These are phyloP conservation scores for Wilcoxina mikolae DNA, from an alignment of 495 filamentous ascomycete genomes.

Conservation along the genomic window DNA sequence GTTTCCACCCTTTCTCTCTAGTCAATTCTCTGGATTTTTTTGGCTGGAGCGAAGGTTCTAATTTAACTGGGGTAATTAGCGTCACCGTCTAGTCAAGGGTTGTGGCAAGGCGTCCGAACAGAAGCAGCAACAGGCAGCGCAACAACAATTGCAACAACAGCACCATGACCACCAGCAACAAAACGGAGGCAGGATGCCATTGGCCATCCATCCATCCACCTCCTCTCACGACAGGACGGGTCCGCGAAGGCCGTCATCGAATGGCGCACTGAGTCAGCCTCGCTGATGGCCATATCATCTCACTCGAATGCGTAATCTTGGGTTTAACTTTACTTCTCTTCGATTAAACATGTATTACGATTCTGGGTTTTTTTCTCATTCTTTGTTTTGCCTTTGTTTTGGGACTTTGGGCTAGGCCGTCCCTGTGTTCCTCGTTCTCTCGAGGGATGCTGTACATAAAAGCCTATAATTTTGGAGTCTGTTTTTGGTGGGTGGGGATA, in stretches of 20 bases:
- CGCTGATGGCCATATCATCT: neutral
- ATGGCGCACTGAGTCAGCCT: neutral
- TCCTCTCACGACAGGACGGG: neutral
- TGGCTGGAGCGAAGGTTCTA: constrained; percentile 19
- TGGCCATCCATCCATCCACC: neutral
- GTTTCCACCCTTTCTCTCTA: constrained; percentile 19
- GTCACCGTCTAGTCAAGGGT: constrained; percentile 86
- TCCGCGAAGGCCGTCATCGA: neutral
- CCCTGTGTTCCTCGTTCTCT: neutral
- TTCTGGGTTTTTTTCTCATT: neutral
- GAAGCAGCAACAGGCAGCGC: neutral
- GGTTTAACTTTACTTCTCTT: neutral
- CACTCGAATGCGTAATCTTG: neutral
- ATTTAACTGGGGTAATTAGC: constrained; percentile 44
- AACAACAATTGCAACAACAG: neutral
- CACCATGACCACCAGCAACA: neutral
- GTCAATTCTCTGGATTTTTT: constrained; percentile 12
- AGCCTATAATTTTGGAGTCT: neutral
- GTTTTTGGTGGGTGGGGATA: neutral
- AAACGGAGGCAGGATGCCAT: neutral
- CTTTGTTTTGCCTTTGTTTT: neutral
- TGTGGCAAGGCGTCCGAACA: constrained; percentile 48
- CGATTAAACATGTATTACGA: neutral
- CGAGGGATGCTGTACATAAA: neutral
- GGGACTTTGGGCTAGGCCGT: neutral